Percentiles rank a stretch among this genome's conserved stretches.
phyloP scores from a whole-genome alignment of 2,329 filamentous ascomycete genomes.

The Penicillium corylophilum region DNA sequence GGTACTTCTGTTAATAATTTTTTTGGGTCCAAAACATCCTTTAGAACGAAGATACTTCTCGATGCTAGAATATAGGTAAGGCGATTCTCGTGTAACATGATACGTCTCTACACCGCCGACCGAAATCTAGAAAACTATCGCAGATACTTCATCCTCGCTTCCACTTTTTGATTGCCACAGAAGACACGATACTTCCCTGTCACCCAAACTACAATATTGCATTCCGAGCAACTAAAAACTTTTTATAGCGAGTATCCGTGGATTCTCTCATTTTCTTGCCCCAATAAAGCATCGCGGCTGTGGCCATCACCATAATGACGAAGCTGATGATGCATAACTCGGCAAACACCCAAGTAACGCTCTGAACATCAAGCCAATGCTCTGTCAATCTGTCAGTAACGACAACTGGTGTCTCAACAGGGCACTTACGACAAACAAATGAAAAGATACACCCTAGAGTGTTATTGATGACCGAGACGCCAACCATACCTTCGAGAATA shows the following conservation, averaged over 20 bases:
- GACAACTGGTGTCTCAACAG: too few relatives aligned
- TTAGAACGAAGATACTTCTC: too few relatives aligned
- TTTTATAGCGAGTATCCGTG: conserved; percentile 48
- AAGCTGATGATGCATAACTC: conserved; percentile 54
- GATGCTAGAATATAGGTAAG: too few relatives aligned
- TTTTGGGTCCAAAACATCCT: too few relatives aligned
- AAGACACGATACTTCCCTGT: too few relatives aligned
- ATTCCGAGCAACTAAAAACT: conserved; percentile 29
- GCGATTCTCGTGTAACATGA: too few relatives aligned
- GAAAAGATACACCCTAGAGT: conserved; percentile 56
- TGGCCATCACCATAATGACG: conserved; percentile 49
- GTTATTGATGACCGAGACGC: conserved; percentile 59
- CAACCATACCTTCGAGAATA: conserved; percentile 59
- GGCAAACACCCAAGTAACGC: conserved; percentile 51
- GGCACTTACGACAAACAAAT: conserved; percentile 30
- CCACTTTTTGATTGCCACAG: too few relatives aligned
- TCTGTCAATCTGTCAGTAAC: conserved; percentile 32
- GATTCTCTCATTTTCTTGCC: conserved; percentile 48
- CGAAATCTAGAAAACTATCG: too few relatives aligned
- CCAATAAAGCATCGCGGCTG: conserved; percentile 55
- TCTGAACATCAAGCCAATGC: conserved; percentile 50
- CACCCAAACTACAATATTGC: too few relatives aligned
- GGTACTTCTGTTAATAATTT: too few relatives aligned
- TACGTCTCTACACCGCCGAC: too few relatives aligned
- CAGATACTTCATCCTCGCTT: too few relatives aligned